Evolutionary conservation across 495 filamentous ascomycete species (phyloP), one percentile per base, ranked within the genome.

Genomic region (Penicillium dipodomyicola): DNA sequence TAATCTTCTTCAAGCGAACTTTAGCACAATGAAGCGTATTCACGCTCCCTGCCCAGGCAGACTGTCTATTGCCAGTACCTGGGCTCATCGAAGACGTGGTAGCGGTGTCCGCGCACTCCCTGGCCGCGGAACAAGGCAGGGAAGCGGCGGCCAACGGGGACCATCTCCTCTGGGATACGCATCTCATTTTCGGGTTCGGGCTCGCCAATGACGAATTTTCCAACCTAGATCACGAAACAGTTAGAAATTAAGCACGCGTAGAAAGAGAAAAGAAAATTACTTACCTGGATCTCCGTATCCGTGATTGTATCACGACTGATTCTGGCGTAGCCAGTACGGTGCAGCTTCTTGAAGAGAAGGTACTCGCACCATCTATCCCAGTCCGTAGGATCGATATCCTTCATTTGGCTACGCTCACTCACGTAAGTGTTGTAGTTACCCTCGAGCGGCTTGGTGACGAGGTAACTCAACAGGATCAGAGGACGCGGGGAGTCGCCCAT

Each of bases 281-380:
- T 61, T 77, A 87, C 85, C 82, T 99, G 94, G 58, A 99, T 81
- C 74, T 99, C 94, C 4, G 94, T 99, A 71, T 99, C 94, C 23
- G 94, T 99, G 64, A 99, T 96, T 0, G 89, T 95, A 58, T 86
- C 84, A 63, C 94, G 76, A 57, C 88, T 93, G 35, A 98, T 85
- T 60, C 94, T 80, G 14, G 94, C 94, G 68, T 97, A 98, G 8
- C 91, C 95, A 3, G 87, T 87, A 59, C 92, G 80, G 70, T 86
- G 88, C 49, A 99, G 71, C 11, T 86, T 87, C 77, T 97, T 96
- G 78, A 89, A 99, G 49, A 99, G 78, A 60, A 99, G 94, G 67
- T 99, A 99, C 77, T 99, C 94, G 75, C 95, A 99, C 95, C 95
- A 99, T 54, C 95, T 77, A 72, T 98, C 94, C 91, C 91, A 96